Evolutionary conservation across 164 flowering plant genomes (phyloP), one percentile per base, ranked within the genome.

Genomic region (Magnolia sinica): DNA sequence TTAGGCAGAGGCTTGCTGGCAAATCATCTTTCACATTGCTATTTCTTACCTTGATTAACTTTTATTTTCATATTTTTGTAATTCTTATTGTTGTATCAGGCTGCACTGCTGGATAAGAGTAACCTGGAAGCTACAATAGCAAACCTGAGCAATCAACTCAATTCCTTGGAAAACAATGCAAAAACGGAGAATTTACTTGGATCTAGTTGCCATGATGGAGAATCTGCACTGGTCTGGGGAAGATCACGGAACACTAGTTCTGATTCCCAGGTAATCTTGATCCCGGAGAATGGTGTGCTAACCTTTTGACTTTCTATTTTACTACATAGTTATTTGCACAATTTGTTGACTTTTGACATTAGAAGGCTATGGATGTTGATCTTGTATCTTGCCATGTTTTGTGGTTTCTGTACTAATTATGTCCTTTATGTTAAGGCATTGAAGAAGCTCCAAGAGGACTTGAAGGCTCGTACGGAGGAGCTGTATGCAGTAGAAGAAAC

Each of bases 401-500:
- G 27, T 8, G 4, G 19, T 70, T 45, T 18, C 7, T 70, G 16
- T 27, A 22, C 24, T 50, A 19, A 66, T 51, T 23, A 13, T 70
- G n/a, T 65, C 51, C 45, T 58, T 68, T 68, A 49, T 9, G n/a
- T 31, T 16, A 76, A 95, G 95, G 86, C 77, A 50, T 29, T 85
- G 68, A 78, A 65, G 29, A 89, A 87, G 81, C 82, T 89, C 64
- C 89, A 89, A 78, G 91, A 87, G 70, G 92, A 96, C 79, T 81
- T 94, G 66, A 92, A 87, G 83, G 80, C 80, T 45, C 83, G 87
- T 11, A 82, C 66, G 18, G 88, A 87, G 67, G 91, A 92, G 74
- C 79, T 94, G 84, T 87, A 76, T 74, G 83, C 82, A 70, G 87
- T 88, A 2, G 88, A 90, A 83, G 96, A 91, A 80, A 80, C 82